Evolutionary conservation across 495 filamentous ascomycete genomes (phyloP).

Genomic region (Penicillium psychrofluorescens): DNA sequence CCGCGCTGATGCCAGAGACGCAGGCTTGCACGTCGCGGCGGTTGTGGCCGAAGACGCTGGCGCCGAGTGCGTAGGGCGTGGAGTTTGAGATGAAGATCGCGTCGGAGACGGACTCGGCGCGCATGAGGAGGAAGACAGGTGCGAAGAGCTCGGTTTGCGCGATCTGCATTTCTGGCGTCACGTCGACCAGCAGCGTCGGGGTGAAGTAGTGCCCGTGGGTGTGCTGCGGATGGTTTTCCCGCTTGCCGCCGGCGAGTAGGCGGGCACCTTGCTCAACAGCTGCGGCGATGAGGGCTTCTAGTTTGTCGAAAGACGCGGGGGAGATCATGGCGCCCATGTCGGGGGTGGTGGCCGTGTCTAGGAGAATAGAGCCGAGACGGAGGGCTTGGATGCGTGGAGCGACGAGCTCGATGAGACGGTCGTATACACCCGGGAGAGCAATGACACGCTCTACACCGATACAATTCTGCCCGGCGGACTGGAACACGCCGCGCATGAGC

Average conservation of each 20-base stretch:
- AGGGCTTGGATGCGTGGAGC: conserved; percentile 62
- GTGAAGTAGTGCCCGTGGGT: conserved; percentile 82
- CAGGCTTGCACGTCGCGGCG: conserved; percentile 44
- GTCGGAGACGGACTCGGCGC: conserved; percentile 49
- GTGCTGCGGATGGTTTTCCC: conserved; percentile 59
- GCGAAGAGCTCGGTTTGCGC: conserved; percentile 89
- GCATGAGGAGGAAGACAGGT: conserved; percentile 80
- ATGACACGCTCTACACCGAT: conserved; percentile 94
- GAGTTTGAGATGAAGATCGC: conserved; percentile 70
- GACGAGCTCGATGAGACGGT: conserved; percentile 61
- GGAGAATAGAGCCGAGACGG: conserved; percentile 60
- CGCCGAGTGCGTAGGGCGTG: conserved; percentile 69
- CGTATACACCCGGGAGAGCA: conserved; percentile 66
- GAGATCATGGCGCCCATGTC: conserved; percentile 93
- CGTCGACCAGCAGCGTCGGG: conserved; percentile 84
- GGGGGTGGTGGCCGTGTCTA: conserved; percentile 38
- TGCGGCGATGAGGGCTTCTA: conserved; percentile 66
- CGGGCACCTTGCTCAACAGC: conserved; percentile 72
- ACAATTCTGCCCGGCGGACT: conserved; percentile 97
- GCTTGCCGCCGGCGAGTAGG: conserved; percentile 75
- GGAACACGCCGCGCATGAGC: conserved; percentile 87
- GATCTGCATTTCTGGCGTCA: conserved; percentile 70
- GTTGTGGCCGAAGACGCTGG: conserved; percentile 69
- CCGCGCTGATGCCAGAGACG: conserved; percentile 62
- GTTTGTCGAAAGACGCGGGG: conserved; percentile 54